Conservation (phyloP, 306 rosid species). For the Hylodesmum podocarpum region DNA sequence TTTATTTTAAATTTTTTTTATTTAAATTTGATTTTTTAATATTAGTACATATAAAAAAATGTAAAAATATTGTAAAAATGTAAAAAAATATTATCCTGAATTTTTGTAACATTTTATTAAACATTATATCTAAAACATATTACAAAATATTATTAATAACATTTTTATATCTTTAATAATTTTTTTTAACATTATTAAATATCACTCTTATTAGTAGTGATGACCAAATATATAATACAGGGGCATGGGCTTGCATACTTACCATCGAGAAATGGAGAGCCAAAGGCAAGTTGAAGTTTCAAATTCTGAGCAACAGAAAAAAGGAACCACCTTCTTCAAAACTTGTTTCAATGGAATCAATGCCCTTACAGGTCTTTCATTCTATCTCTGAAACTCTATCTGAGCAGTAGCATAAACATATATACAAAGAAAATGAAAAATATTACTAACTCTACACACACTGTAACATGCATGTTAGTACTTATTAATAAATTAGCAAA, state of each 20-base stretch:
- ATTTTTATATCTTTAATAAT: too few species aligned
- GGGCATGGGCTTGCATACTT: constrained; percentile 26
- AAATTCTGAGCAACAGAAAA: constrained; percentile 14
- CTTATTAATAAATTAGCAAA: neutral
- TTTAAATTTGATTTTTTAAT: too few species aligned
- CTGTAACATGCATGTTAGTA: too few species aligned
- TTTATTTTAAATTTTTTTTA: too few species aligned
- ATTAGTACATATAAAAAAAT: too few species aligned
- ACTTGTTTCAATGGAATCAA: constrained; percentile 80
- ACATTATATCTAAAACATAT: too few species aligned
- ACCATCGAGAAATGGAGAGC: constrained; percentile 48
- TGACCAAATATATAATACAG: constrained; percentile 9
- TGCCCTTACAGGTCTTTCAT: constrained; percentile 52
- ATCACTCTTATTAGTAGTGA: too few species aligned
- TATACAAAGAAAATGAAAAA: neutral
- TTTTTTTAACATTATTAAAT: too few species aligned
- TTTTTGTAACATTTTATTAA: too few species aligned
- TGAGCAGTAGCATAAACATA: neutral
- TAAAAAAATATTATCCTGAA: too few species aligned
- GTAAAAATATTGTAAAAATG: too few species aligned
- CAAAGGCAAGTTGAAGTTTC: constrained; percentile 40
- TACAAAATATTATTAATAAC: too few species aligned
- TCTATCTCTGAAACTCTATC: neutral
- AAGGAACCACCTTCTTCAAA: constrained; percentile 57
- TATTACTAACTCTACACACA: neutral